These are phyloP conservation scores for Senna siamea DNA, from an alignment of 306 rosid genomes.

Conservation along the genomic window DNA sequence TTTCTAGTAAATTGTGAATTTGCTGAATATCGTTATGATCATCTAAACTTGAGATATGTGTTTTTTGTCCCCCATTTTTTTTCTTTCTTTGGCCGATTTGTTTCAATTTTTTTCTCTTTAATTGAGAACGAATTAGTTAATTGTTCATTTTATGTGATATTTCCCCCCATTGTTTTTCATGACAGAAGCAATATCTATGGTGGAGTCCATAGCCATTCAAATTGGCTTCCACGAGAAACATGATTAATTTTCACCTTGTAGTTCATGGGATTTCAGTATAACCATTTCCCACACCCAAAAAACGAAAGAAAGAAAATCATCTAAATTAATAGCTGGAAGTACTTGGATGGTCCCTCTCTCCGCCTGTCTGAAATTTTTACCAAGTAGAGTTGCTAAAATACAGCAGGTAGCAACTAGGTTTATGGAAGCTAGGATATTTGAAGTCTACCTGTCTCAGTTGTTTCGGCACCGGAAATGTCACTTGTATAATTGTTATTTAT, in stretches of 20 bases:
- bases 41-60: background rate
- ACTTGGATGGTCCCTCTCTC: background rate
- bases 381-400: background rate
- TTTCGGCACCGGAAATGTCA: background rate
- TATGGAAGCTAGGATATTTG: background rate
- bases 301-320: background rate
- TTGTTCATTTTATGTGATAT: conserved; percentile 34
- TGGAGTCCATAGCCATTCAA: conserved; percentile 51
- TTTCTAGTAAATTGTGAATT: background rate
- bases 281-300: conserved; percentile 17
- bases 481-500: background rate
- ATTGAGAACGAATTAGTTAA: conserved; percentile 7
- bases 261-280: conserved; percentile 29
- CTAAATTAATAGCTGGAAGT: background rate
- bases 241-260: conserved; percentile 36
- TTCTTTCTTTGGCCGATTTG: too few relatives aligned
- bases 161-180: conserved; percentile 40
- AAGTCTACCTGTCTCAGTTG: background rate
- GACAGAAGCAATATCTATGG: conserved; percentile 39
- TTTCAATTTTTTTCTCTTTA: background rate
- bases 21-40: background rate
- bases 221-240: conserved; percentile 46
- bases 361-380: background rate
- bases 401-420: conserved; percentile 1
- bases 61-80: too few relatives aligned